phyloP scores from a whole-genome alignment of 2,329 filamentous ascomycete species.

The Ophioceras dolichostomum region DNA sequence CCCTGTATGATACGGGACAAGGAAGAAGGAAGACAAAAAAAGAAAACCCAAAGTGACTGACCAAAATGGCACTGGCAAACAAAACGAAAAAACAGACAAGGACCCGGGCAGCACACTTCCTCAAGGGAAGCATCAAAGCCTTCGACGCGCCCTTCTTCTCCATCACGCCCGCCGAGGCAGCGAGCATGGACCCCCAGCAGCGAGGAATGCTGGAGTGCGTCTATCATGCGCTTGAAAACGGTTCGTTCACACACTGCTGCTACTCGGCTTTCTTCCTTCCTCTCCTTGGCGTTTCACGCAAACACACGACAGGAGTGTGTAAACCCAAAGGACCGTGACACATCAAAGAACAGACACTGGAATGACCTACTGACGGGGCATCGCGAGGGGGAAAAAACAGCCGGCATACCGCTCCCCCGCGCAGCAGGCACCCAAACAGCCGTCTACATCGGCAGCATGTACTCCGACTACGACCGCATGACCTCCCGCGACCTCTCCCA shows the following conservation, averaged over 20 bases:
- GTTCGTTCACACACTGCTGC: too few relatives aligned
- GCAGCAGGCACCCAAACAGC: slow-evolving; percentile 1
- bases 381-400: too few relatives aligned
- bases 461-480: slow-evolving; percentile 12
- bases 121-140: slow-evolving; percentile 3
- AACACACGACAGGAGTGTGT: too few relatives aligned
- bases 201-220: slow-evolving; percentile 48
- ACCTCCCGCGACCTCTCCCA: slow-evolving; percentile 11
- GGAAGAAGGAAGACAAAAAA: too few relatives aligned
- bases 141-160: slow-evolving; percentile 59
- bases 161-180: slow-evolving; percentile 54
- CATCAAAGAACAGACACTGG: too few relatives aligned
- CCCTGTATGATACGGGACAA: too few relatives aligned
- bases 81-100: not conserved
- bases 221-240: slow-evolving; percentile 53
- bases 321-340: too few relatives aligned
- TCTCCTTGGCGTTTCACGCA: too few relatives aligned
- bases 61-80: too few relatives aligned
- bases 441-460: slow-evolving; percentile 12
- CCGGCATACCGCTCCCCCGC: not conserved
- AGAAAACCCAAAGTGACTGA: too few relatives aligned
- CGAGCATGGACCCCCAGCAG: slow-evolving; percentile 55
- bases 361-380: too few relatives aligned
- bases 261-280: too few relatives aligned
- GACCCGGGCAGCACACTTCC: slow-evolving; percentile 3